A percentile compares a stretch with the other conserved stretches of the same genome.
These are phyloP conservation scores for Cryptococcus depauperatus DNA, from an alignment of 1,284 basidiomycete genomes.

Conservation along the genomic window DNA sequence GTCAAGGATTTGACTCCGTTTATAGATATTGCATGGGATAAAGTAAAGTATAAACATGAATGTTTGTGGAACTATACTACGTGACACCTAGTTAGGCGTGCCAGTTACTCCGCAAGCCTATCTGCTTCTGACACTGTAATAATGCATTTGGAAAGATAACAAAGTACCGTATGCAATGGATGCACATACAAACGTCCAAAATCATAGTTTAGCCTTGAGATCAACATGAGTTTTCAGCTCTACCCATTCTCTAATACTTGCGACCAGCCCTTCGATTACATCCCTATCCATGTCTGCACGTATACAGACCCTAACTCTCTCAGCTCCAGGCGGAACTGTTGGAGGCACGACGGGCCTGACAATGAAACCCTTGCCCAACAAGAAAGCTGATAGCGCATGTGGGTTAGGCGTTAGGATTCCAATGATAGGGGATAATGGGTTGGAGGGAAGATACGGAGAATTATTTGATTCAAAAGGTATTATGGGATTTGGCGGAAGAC, in stretches of 20 bases:
- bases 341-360: conserved; percentile 43
- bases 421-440: conserved; percentile 59
- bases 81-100: too few relatives aligned
- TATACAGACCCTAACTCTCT: conserved; percentile 41
- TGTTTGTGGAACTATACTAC: too few relatives aligned
- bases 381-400: conserved; percentile 42
- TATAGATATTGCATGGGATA: too few relatives aligned
- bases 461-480: background rate
- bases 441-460: conserved; percentile 14
- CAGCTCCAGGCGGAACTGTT: conserved; percentile 41
- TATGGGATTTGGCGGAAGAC: conserved; percentile 19
- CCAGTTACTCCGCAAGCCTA: too few relatives aligned
- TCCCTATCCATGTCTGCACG: conserved; percentile 31
- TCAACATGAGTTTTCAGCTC: conserved; percentile 1
- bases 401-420: conserved; percentile 72
- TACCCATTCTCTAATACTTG: conserved; percentile 30
- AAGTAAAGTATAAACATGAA: too few relatives aligned
- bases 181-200: background rate
- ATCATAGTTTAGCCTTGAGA: conserved; percentile 11
- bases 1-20: too few relatives aligned
- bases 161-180: background rate
- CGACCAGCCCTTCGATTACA: conserved; percentile 23
- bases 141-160: background rate
- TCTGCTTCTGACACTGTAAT: too few relatives aligned
- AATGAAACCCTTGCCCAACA: conserved; percentile 35